A percentile compares a stretch with the other conserved stretches of the same genome.
Conservation (phyloP, 2,329 filamentous ascomycete species). For the Xylariaceae sp. region DNA sequence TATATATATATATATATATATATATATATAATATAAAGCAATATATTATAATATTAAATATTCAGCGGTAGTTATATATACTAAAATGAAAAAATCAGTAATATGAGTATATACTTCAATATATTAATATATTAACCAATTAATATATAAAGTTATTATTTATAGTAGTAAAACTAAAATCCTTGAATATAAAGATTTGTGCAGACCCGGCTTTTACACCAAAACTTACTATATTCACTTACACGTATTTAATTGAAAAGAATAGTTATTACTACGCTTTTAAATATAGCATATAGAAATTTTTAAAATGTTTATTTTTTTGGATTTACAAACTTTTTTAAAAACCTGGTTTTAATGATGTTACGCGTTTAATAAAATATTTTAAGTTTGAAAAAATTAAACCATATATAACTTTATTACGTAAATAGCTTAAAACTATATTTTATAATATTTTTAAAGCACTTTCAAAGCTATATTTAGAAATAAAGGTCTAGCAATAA, state of each 20-base stretch:
- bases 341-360: not conserved
- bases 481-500: not conserved
- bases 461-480: not conserved
- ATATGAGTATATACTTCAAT: too few relatives aligned
- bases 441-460: not conserved
- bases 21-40: too few relatives aligned
- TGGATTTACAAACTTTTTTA: not conserved
- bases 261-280: not conserved
- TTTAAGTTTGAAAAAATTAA: not conserved
- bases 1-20: too few relatives aligned
- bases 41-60: too few relatives aligned
- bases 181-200: too few relatives aligned
- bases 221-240: too few relatives aligned
- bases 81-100: too few relatives aligned
- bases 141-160: too few relatives aligned
- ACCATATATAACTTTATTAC: not conserved
- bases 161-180: too few relatives aligned
- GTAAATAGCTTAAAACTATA: not conserved
- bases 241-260: not conserved
- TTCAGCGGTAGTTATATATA: too few relatives aligned
- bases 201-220: too few relatives aligned
- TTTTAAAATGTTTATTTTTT: not conserved
- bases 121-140: too few relatives aligned
- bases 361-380: not conserved
- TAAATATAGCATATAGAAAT: not conserved